phyloP scores from a whole-genome alignment of 148 eudicot species.

The Nepenthes mirabilis region DNA sequence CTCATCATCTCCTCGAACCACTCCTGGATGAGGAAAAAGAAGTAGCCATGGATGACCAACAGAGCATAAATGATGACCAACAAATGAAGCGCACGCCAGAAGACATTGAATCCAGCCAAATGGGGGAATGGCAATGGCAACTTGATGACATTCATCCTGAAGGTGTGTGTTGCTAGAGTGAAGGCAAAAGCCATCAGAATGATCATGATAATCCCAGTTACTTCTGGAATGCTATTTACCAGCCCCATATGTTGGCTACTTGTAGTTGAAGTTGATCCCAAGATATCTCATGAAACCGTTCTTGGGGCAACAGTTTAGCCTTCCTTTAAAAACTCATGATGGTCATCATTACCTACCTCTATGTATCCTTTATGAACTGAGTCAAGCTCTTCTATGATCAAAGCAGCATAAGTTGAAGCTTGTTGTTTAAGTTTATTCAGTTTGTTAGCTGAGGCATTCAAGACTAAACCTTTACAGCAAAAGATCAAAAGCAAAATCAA shows the following conservation, averaged over 20 bases:
- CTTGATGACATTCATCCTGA: conserved; percentile 74
- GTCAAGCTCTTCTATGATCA: conserved; percentile 96
- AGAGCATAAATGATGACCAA: conserved; percentile 54
- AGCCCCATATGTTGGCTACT: conserved; percentile 54
- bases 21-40: conserved; percentile 40
- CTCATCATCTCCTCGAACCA: conserved; percentile 86
- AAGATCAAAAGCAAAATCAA: neutral
- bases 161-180: conserved; percentile 69
- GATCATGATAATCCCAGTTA: conserved; percentile 62
- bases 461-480: conserved; percentile 45
- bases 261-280: conserved; percentile 38
- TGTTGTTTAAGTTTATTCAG: conserved; percentile 71
- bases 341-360: conserved; percentile 36
- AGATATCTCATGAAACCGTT: conserved; percentile 27
- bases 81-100: conserved; percentile 93
- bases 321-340: conserved; percentile 23
- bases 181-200: conserved; percentile 64
- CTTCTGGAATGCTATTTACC: conserved; percentile 32
- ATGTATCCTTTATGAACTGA: conserved; percentile 77
- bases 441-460: conserved; percentile 93
- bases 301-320: conserved; percentile 27
- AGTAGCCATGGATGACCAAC: conserved; percentile 66
- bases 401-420: conserved; percentile 67
- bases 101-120: conserved; percentile 86
- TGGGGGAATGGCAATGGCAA: conserved; percentile 56